A percentile compares a stretch with the other conserved stretches of the same genome.
phyloP scores from a whole-genome alignment of 108 stramenopile genomes.

The Cylindrotheca closterium region DNA sequence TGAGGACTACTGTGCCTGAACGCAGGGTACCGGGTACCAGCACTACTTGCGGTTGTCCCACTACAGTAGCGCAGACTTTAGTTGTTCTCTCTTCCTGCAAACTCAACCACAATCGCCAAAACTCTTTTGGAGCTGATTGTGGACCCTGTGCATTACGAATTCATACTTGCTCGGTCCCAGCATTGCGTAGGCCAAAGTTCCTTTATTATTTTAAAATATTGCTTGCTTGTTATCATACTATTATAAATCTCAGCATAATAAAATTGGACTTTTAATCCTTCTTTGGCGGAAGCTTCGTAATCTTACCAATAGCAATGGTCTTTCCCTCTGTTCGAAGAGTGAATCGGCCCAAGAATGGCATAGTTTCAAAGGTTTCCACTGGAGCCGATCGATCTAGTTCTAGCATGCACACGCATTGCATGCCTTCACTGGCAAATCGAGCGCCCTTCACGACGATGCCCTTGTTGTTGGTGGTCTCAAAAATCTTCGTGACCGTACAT shows the following conservation, averaged over 20 bases:
- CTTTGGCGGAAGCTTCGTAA: conserved; percentile 91
- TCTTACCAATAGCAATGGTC: conserved; percentile 98
- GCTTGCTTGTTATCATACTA: neutral
- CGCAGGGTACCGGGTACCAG: too few relatives aligned
- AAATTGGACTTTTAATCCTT: conserved; percentile 51
- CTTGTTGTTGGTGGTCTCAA: conserved; percentile 85
- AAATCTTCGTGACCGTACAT: conserved; percentile 85
- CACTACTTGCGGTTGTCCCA: too few relatives aligned
- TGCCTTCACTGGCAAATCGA: conserved; percentile 80
- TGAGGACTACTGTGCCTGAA: too few relatives aligned
- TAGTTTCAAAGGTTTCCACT: conserved; percentile 87
- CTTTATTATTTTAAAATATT: neutral
- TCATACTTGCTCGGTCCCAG: neutral
- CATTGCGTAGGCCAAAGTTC: neutral
- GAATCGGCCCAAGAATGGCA: conserved; percentile 95
- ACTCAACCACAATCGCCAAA: too few relatives aligned
- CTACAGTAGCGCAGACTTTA: too few relatives aligned
- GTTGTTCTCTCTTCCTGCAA: too few relatives aligned
- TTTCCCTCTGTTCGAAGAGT: conserved; percentile 98
- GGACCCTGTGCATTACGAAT: too few relatives aligned
- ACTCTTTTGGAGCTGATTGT: too few relatives aligned
- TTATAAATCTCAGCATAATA: neutral
- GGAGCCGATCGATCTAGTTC: conserved; percentile 79
- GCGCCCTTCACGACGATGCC: conserved; percentile 78
- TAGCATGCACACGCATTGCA: conserved; percentile 79